Base-by-base conservation (phyloP, 768 basidiomycete genomes). In the Mycena kentingensis region DNA sequence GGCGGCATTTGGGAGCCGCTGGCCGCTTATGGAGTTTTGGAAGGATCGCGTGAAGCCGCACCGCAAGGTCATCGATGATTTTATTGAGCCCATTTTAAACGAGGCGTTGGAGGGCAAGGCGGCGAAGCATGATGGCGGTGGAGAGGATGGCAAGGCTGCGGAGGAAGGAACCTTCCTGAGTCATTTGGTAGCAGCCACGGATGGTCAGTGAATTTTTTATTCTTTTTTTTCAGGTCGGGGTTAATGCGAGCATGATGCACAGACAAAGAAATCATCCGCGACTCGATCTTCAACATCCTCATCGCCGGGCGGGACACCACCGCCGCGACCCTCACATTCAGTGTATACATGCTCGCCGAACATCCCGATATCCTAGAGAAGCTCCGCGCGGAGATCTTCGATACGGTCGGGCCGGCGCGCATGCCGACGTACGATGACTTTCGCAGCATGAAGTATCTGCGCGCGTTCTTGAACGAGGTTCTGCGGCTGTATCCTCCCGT, bases 381-480 rank as follows among this genome's bases (percentile, higher is more conserved):
- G 5, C 74, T 86, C 15, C 76, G 80, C 19, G 68, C 76, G 28
- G 84, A 86, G 62, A 73, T 86, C 19, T 51, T 78, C 4, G 65
- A 66, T 16, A 67, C 67, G 15, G 72, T 83, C 21, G 82, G 83
- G 0, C 59, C 65, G 8, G 65, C 61, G 2, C 62, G 73, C 13
- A 51, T 71, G 8, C 83, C 83, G 0, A 78, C 80, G 1, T 81
- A 79, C 56, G 82, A 83, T 21, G 77, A 81, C 36, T 72, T 85
- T 52, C 70, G 77, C 24, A 72, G 76, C 12, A 80, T 84, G 82
- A 81, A 79, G 51, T 86, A 79, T 58, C 63, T 84, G 54, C 67
- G 81, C 19, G 82, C 83, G 4, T 29, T 46, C 19, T 39, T 54
- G 7, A 55, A 52, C 16, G 81, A 83, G 62, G 78, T 76, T 0